Base-by-base conservation (phyloP, 179 eudicot species). In the Beta corolliflora region DNA sequence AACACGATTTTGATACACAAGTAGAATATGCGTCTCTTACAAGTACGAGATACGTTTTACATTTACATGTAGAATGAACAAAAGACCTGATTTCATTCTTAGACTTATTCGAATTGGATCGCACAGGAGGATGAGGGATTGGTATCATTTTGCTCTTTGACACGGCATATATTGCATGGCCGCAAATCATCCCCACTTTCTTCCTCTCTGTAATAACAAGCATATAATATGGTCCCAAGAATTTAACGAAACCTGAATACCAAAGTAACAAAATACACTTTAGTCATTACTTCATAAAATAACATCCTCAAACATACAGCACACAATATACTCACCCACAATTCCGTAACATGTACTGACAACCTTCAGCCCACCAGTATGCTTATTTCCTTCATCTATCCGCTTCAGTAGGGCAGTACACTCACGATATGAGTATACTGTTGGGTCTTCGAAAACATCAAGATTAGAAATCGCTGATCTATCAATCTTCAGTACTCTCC, bases 61-160 rank as follows among this genome's bases (percentile, higher is more conserved):
- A 90, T 87, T 89, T 93, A 91, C 94, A 89, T 68, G 87, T 71
- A 86, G 91, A 90, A 89, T 93, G 81, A 88, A 90, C 97, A 87
- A 90, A 94, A 86, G 94, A 97, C 98, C 98, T 97, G 91, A 92
- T 93, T 90, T 97, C 99, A 86, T 84, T 88, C 86, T 91, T 97
- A 94, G 93, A 90, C 86, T 81, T 83, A 88, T 88, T 92, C 93
- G 88, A 80, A 89, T 86, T 86, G 81, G 91, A 84, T 70, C 79
- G 89, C 87, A 88, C 84, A 79, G 92, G 77, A 85, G 95, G 85
- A 91, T 91, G 89, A 65, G 94, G 94, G 79, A 97, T 83, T 78
- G 88, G 89, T 72, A 97, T 88, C 92, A 94, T 86, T 90, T 91
- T 90, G 91, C 97, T 94, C 87, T 92, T 94, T 68, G 97, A 82